Evolutionary conservation across 352 stramenopile genomes (phyloP).

Genomic region (Phytophthora colocasiae): DNA sequence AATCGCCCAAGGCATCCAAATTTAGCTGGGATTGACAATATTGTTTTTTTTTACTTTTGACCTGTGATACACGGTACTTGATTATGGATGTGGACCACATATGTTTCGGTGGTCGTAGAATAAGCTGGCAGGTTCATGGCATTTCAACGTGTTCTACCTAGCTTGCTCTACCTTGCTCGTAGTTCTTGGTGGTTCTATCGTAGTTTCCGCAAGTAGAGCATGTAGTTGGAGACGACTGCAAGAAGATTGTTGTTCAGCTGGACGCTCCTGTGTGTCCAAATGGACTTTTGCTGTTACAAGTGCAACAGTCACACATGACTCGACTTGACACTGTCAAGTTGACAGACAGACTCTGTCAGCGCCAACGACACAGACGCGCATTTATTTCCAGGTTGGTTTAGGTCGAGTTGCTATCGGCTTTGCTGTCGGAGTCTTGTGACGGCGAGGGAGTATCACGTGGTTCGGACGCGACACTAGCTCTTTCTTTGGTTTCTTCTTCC

Average conservation of each 20-base stretch:
- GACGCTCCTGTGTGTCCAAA: background rate
- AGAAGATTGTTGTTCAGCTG: background rate
- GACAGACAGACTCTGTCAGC: background rate
- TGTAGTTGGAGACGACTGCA: background rate
- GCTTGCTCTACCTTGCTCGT: no score
- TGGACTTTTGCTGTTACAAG: conserved; percentile 20
- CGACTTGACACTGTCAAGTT: no score
- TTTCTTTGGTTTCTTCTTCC: conserved; percentile 11
- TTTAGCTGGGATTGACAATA: no score
- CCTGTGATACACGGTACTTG: background rate
- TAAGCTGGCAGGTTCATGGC: no score
- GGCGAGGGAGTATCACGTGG: background rate
- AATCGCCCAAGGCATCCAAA: no score
- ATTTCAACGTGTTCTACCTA: no score
- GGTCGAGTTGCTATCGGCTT: conserved; percentile 2
- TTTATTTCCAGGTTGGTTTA: conserved; percentile 6
- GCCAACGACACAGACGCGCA: background rate
- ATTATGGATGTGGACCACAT: conserved; percentile 9
- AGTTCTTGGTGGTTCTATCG: no score
- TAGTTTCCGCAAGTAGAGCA: no score
- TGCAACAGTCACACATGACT: background rate
- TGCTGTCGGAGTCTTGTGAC: background rate
- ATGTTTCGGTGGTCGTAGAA: background rate
- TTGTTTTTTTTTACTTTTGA: background rate
- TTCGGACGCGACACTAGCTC: background rate